These are phyloP conservation scores for Solanum etuberosum DNA, from an alignment of 257 asterid species.

Conservation along the genomic window DNA sequence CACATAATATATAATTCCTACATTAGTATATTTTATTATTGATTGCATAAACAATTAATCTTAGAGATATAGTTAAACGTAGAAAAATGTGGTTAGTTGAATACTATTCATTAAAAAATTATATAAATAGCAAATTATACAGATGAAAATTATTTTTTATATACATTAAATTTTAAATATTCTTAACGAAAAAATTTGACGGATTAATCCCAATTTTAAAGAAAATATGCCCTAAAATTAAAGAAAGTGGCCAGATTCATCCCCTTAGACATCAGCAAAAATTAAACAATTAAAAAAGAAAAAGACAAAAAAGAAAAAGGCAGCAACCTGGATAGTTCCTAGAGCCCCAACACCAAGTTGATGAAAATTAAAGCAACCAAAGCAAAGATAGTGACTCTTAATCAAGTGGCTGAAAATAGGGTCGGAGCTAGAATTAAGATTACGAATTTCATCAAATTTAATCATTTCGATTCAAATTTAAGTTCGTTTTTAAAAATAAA, in stretches of 20 bases:
- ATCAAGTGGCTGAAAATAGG: neutral
- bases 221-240: neutral
- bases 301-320: neutral
- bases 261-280: neutral
- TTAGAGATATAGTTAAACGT: neutral
- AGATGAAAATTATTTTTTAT: too few species aligned
- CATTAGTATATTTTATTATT: neutral
- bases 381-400: neutral
- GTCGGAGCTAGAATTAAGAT: accelerated
- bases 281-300: neutral
- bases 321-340: neutral
- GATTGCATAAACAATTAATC: neutral
- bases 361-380: neutral
- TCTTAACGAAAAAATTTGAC: too few species aligned
- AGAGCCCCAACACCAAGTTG: neutral
- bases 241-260: neutral
- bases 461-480: neutral
- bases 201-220: neutral
- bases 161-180: too few species aligned
- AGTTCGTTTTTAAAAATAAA: accelerated
- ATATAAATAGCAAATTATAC: too few species aligned
- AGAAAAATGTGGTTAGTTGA: too few species aligned
- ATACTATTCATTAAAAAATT: too few species aligned
- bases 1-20: neutral
- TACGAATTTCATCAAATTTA: neutral